Conservation (phyloP, 345 rosid species). For the Trapa bicornis region DNA sequence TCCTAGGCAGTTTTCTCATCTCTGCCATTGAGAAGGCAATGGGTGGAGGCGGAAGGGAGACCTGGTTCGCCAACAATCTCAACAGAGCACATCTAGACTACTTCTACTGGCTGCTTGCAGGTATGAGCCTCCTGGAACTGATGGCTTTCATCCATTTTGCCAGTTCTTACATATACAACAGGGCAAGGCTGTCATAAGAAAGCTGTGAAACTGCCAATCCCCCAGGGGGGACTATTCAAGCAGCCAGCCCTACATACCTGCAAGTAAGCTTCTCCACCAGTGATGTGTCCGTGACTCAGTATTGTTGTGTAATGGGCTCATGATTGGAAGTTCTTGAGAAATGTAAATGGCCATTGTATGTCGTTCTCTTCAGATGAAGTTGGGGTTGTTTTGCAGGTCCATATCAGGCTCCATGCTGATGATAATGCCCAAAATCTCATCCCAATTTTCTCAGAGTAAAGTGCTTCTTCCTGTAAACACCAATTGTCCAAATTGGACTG, state of each 20-base stretch:
- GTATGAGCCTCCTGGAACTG: slow-evolving; percentile 30
- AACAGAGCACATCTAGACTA: slow-evolving; percentile 51
- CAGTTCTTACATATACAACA: slow-evolving; percentile 27
- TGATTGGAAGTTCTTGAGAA: background rate
- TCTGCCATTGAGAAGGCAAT: slow-evolving; percentile 36
- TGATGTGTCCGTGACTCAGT: background rate
- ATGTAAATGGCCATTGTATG: background rate
- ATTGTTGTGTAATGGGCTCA: background rate
- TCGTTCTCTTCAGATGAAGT: too few relatives aligned
- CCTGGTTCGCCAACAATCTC: slow-evolving; percentile 47
- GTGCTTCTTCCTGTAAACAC: too few relatives aligned
- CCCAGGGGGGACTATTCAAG: background rate
- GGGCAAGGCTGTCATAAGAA: slow-evolving; percentile 6
- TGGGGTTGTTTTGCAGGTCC: too few relatives aligned
- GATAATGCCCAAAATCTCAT: too few relatives aligned
- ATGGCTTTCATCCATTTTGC: slow-evolving; percentile 26
- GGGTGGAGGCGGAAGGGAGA: slow-evolving; percentile 23
- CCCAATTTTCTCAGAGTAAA: too few relatives aligned
- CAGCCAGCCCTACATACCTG: background rate
- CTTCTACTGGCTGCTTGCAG: slow-evolving; percentile 45
- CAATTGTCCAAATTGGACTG: too few relatives aligned
- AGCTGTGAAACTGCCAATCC: background rate
- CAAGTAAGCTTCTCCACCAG: background rate
- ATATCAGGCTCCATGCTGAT: too few relatives aligned
- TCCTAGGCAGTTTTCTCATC: slow-evolving; percentile 42